phyloP scores from a whole-genome alignment of 441 rosid genomes.

The Hypseocharis bilobata region DNA sequence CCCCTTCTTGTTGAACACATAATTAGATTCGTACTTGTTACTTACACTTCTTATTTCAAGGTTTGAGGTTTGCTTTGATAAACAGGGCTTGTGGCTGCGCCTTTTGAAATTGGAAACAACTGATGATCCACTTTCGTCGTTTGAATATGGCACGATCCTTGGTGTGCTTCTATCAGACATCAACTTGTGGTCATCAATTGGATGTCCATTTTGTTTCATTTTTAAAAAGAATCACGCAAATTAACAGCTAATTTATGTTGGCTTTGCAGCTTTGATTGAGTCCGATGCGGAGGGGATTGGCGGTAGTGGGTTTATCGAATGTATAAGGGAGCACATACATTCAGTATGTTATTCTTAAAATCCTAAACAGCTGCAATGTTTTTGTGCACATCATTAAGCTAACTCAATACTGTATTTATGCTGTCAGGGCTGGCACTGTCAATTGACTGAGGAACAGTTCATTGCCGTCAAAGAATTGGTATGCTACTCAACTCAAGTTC shows the following conservation, averaged over 20 bases:
- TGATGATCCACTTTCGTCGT: slow-evolving; percentile 98
- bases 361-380: slow-evolving; percentile 15
- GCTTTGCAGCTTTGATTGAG: slow-evolving; percentile 81
- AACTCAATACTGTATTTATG: slow-evolving; percentile 31
- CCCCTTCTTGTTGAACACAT: neutral
- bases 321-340: slow-evolving; percentile 92
- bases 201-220: slow-evolving; percentile 13
- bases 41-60: neutral
- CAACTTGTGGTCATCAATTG: slow-evolving; percentile 7
- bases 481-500: slow-evolving; percentile 17
- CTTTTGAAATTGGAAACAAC: slow-evolving; percentile 77
- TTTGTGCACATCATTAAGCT: slow-evolving; percentile 20
- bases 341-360: slow-evolving; percentile 44
- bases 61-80: slow-evolving; percentile 21
- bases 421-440: slow-evolving; percentile 85
- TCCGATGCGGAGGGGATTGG: slow-evolving; percentile 99
- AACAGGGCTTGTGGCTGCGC: slow-evolving; percentile 91
- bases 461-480: slow-evolving; percentile 99
- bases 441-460: slow-evolving; percentile 84
- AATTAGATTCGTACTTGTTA: neutral
- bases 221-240: slow-evolving; percentile 17
- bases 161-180: slow-evolving; percentile 38
- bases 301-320: slow-evolving; percentile 96
- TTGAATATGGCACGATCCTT: slow-evolving; percentile 90
- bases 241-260: slow-evolving; percentile 21